These are phyloP conservation scores for Fusarium equiseti DNA, from an alignment of 2,329 filamentous ascomycete species.

Conservation along the genomic window DNA sequence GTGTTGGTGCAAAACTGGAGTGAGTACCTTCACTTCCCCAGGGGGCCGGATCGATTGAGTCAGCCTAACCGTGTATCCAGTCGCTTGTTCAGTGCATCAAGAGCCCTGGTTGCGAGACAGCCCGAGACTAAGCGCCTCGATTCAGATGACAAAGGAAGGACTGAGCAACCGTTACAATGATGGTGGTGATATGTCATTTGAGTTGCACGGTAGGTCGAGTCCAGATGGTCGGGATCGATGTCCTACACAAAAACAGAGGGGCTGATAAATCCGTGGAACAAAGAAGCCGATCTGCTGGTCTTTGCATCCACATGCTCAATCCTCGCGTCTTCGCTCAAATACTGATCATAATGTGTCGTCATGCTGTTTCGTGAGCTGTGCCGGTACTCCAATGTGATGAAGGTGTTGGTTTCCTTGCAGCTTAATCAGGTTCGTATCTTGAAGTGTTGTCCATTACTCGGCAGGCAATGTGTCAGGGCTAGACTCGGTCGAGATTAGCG, in stretches of 20 bases:
- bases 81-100: too few species aligned
- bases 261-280: neutral
- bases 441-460: neutral
- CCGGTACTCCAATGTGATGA: neutral
- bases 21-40: too few species aligned
- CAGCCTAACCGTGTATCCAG: too few species aligned
- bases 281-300: neutral
- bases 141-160: neutral
- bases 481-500: neutral
- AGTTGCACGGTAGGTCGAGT: neutral
- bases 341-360: accelerated
- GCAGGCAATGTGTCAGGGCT: neutral
- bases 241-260: neutral
- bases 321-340: too few species aligned
- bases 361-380: neutral
- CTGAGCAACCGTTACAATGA: neutral
- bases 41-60: too few species aligned
- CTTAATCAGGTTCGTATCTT: neutral
- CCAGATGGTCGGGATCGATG: neutral
- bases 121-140: neutral
- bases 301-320: neutral
- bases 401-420: neutral
- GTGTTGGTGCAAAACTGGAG: too few species aligned
- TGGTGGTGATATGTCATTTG: neutral
- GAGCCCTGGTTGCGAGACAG: neutral